Conservation (phyloP, 1,284 basidiomycete species). For the Malassezia brasiliensis region DNA sequence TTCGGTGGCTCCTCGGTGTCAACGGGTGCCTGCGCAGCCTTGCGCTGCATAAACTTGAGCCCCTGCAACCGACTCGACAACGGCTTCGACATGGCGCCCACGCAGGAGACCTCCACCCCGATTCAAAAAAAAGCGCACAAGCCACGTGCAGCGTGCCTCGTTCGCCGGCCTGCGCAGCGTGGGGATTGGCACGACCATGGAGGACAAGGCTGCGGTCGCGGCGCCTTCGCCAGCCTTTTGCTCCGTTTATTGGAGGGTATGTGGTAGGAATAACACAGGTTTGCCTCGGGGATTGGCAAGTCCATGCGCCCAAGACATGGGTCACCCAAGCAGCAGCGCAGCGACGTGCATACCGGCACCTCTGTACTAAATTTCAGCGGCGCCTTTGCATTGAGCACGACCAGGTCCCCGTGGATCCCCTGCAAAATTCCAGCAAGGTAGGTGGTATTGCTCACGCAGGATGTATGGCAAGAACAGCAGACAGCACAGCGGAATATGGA, state of each 20-base stretch:
- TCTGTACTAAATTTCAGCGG: background rate
- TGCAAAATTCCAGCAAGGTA: conserved; percentile 1
- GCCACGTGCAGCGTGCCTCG: background rate
- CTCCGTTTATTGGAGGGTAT: background rate
- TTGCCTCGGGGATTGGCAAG: background rate
- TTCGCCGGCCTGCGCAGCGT: no score
- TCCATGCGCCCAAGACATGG: background rate
- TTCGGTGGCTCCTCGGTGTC: background rate
- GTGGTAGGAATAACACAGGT: background rate
- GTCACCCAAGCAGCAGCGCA: background rate
- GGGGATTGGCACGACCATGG: no score
- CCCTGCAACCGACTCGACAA: conserved; percentile 18
- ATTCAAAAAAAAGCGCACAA: background rate
- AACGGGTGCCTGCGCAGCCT: background rate
- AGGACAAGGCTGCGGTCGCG: no score
- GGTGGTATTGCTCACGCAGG: background rate
- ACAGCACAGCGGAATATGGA: background rate
- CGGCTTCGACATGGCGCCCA: conserved; percentile 5
- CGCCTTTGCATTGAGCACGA: background rate
- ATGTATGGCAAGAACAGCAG: background rate
- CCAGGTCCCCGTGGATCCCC: background rate
- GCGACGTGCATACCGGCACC: conserved; percentile 17
- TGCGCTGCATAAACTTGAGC: conserved; percentile 20
- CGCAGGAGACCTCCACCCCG: background rate
- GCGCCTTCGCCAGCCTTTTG: no score